Percentiles rank a stretch among this genome's conserved stretches.
phyloP scores from a whole-genome alignment of 139 green algal genomes.

The Volvox africanus region DNA sequence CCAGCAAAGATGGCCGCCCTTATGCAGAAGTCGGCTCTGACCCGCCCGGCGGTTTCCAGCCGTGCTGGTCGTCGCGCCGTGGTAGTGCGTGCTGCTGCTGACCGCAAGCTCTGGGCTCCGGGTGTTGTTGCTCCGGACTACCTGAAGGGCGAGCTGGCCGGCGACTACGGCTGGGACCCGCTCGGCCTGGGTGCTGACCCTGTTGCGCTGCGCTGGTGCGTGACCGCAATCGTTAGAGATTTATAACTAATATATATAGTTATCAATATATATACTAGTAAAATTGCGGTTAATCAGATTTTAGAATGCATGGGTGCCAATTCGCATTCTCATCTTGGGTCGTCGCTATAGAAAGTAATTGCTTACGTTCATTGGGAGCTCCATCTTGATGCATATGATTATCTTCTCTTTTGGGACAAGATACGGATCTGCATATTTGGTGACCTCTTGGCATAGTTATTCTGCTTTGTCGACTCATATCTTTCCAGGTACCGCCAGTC shows the following conservation, averaged over 20 bases:
- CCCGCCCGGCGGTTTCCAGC: constrained; percentile 22
- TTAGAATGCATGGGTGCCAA: no score
- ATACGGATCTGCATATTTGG: no score
- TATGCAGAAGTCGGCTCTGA: constrained; percentile 46
- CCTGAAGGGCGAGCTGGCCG: constrained; percentile 66
- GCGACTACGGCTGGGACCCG: constrained; percentile 81
- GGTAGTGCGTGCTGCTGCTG: constrained; percentile 46
- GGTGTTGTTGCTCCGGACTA: constrained; percentile 72
- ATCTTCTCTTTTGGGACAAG: no score
- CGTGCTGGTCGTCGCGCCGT: constrained; percentile 8
- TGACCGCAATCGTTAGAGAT: neutral
- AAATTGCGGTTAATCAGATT: no score
- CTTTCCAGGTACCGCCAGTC: constrained; percentile 80
- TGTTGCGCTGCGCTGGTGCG: constrained; percentile 82
- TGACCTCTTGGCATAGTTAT: no score
- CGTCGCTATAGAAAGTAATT: no score
- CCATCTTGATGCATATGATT: no score
- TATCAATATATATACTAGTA: no score
- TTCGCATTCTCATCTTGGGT: no score
- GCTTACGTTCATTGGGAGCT: no score
- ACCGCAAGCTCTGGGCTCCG: constrained; percentile 58
- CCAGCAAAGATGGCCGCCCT: constrained; percentile 54
- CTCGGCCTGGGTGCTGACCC: constrained; percentile 80
- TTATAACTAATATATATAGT: no score
- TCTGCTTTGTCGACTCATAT: no score